A percentile compares a stretch with the other conserved stretches of the same genome.
phyloP scores from a whole-genome alignment of 352 stramenopile genomes.

The Pythium plurisporium region DNA sequence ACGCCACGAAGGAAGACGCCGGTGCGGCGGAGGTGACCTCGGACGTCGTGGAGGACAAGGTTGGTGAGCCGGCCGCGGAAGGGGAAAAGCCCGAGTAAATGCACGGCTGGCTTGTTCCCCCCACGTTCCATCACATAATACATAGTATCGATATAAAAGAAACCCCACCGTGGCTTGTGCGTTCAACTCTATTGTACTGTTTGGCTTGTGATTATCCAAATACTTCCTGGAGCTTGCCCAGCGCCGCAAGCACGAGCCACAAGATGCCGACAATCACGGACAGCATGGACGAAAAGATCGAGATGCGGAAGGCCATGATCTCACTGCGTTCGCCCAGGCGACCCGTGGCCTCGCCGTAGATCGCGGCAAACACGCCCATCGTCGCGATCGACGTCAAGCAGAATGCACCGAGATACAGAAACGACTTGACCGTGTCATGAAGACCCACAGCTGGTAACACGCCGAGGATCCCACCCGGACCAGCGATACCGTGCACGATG shows the following conservation, averaged over 20 bases:
- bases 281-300: conserved; percentile 32
- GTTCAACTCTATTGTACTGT: no score
- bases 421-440: conserved; percentile 37
- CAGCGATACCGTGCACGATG: conserved; percentile 68
- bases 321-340: conserved; percentile 23
- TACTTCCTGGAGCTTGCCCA: conserved; percentile 33
- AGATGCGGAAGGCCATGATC: conserved; percentile 29
- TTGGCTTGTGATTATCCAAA: no score
- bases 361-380: conserved; percentile 68
- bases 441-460: conserved; percentile 72
- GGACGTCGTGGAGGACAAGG: conserved; percentile 21
- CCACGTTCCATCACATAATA: no score
- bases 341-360: conserved; percentile 46
- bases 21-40: conserved; percentile 5
- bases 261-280: conserved; percentile 37
- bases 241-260: conserved; percentile 37
- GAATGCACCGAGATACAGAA: conserved; percentile 66
- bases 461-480: conserved; percentile 40
- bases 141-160: no score
- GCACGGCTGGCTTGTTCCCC: no score
- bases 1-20: conserved; percentile 18
- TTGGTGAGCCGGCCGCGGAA: conserved; percentile 11
- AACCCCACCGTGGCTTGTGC: no score
- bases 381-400: conserved; percentile 63
- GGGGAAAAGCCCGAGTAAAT: no score